Percentiles rank a stretch among this genome's conserved stretches.
phyloP scores from a whole-genome alignment of 2,329 filamentous ascomycete genomes.

The Chaetomium strumarium region DNA sequence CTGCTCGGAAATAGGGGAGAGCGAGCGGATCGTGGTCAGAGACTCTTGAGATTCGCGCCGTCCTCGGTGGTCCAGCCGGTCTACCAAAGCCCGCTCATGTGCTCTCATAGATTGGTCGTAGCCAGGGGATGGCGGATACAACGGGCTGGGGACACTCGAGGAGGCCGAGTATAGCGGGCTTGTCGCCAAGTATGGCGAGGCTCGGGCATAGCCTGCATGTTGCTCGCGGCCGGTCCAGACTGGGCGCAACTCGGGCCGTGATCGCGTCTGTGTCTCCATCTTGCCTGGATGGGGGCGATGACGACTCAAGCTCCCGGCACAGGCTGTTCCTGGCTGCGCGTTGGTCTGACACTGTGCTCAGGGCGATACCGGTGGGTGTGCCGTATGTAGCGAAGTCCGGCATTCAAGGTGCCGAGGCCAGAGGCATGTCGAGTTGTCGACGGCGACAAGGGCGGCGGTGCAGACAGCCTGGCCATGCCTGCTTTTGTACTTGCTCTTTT shows the following conservation, averaged over 20 bases:
- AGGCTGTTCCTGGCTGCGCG: neutral
- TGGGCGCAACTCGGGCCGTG: constrained; percentile 32
- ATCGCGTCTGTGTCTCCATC: constrained; percentile 29
- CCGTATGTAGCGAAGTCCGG: neutral
- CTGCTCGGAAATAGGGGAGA: constrained; percentile 30
- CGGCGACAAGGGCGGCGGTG: constrained; percentile 2
- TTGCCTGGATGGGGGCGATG: neutral
- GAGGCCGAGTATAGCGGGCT: constrained; percentile 28
- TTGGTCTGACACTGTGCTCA: neutral
- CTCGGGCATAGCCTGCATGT: constrained; percentile 22
- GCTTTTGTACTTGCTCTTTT: constrained; percentile 16
- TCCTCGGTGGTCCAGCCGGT: constrained; percentile 30
- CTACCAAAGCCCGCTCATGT: constrained; percentile 33
- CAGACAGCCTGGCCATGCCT: constrained; percentile 6
- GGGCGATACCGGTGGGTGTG: neutral
- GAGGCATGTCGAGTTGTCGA: constrained; percentile 2
- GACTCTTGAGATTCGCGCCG: constrained; percentile 19
- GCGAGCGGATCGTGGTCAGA: constrained; percentile 12
- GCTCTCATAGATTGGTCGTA: constrained; percentile 33
- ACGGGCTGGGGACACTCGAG: constrained; percentile 31
- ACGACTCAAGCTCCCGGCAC: neutral
- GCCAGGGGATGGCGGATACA: constrained; percentile 28
- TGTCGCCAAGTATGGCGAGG: constrained; percentile 22
- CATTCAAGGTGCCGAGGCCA: neutral
- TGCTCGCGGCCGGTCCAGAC: constrained; percentile 32